Percentiles rank a stretch among this genome's conserved stretches.
Conservation (phyloP, 2,329 filamentous ascomycete genomes). For the Geosmithia putterillii region DNA sequence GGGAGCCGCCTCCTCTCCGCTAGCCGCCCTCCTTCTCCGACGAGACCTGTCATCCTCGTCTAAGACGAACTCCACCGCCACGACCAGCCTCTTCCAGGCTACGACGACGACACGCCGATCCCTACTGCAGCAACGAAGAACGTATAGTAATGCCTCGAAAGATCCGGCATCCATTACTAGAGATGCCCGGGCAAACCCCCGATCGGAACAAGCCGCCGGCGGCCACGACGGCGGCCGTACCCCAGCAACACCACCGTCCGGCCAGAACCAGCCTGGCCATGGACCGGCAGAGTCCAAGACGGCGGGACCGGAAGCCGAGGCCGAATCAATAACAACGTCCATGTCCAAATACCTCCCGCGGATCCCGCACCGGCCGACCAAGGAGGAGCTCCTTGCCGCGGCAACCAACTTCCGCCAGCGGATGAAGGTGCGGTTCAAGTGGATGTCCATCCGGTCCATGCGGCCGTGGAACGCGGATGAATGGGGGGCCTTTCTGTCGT, state of each 20-base stretch:
- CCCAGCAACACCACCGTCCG: not conserved
- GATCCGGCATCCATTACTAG: not conserved
- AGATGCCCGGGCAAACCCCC: not conserved
- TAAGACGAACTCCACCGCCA: not conserved
- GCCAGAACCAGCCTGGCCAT: not conserved
- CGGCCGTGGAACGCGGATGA: slow-evolving; percentile 93
- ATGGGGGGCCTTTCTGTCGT: slow-evolving; percentile 87
- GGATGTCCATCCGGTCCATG: slow-evolving; percentile 89
- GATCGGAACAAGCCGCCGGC: not conserved
- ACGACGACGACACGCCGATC: not conserved
- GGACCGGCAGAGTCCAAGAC: not conserved
- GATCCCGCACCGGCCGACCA: slow-evolving; percentile 78
- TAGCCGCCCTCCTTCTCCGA: not conserved
- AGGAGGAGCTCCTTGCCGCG: slow-evolving; percentile 83
- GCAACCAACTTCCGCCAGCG: slow-evolving; percentile 90
- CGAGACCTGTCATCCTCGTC: not conserved
- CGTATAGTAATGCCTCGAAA: not conserved
- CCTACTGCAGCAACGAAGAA: not conserved
- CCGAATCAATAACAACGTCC: slow-evolving; percentile 33
- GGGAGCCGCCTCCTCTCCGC: not conserved
- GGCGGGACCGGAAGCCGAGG: not conserved
- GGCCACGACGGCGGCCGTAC: not conserved
- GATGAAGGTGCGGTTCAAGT: slow-evolving; percentile 87
- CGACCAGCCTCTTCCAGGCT: too few species aligned
- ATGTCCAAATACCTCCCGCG: slow-evolving; percentile 52